Conservation (phyloP, 2,329 filamentous ascomycete species). For the Xylariaceae sp. region DNA sequence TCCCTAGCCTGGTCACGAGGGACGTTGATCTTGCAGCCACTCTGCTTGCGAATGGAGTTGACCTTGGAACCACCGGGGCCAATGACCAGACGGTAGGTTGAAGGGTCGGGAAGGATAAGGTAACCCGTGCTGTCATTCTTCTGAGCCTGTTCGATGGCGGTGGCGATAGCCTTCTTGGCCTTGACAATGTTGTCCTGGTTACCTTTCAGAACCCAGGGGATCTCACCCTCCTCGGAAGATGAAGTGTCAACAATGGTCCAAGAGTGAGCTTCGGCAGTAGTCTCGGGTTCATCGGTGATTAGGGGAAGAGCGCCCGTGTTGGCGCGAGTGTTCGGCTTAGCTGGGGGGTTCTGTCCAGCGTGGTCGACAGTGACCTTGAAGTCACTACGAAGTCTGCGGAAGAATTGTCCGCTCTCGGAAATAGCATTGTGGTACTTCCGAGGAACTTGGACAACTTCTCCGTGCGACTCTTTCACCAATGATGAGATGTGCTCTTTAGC, state of each 20-base stretch:
- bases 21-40: constrained; percentile 89
- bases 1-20: constrained; percentile 69
- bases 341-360: constrained; percentile 69
- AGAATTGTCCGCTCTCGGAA: constrained; percentile 85
- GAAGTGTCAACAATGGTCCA: constrained; percentile 72
- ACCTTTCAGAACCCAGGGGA: constrained; percentile 86
- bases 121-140: constrained; percentile 74
- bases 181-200: constrained; percentile 72
- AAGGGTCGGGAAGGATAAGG: constrained; percentile 82
- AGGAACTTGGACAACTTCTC: constrained; percentile 81
- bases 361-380: constrained; percentile 89
- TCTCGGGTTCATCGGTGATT: constrained; percentile 79
- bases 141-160: constrained; percentile 65
- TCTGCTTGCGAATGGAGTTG: constrained; percentile 86
- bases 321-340: constrained; percentile 56
- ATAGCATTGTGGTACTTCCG: constrained; percentile 76
- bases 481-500: constrained; percentile 80
- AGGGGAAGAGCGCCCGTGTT: constrained; percentile 69
- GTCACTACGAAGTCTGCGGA: constrained; percentile 82
- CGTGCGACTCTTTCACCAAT: constrained; percentile 78
- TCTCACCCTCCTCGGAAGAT: constrained; percentile 61
- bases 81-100: constrained; percentile 84
- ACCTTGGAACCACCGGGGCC: constrained; percentile 86
- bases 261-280: constrained; percentile 62
- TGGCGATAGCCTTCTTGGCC: constrained; percentile 68